phyloP scores from a whole-genome alignment of 495 filamentous ascomycete species.

The Friedmanniomyces simplex region DNA sequence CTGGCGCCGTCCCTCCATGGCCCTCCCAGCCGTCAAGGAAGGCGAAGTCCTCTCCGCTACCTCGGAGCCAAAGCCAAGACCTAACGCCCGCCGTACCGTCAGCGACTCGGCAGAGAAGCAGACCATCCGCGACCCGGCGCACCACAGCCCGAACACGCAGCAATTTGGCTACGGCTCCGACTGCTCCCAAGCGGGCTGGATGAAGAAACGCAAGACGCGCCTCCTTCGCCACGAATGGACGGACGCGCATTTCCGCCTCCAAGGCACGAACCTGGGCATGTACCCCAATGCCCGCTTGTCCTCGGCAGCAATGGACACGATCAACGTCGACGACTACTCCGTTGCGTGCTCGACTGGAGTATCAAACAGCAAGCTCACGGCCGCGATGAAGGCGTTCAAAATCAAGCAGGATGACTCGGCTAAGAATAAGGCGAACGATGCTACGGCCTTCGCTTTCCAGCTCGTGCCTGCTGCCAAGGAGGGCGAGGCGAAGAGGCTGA shows the following conservation, averaged over 20 bases:
- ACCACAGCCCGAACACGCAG: conserved; percentile 5
- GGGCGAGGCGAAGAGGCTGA: conserved; percentile 32
- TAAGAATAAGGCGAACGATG: conserved; percentile 30
- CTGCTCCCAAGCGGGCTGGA: conserved; percentile 65
- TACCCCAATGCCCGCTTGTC: conserved; percentile 51
- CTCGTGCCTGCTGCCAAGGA: conserved; percentile 60
- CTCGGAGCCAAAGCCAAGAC: background rate
- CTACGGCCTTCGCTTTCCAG: conserved; percentile 78
- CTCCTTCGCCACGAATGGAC: conserved; percentile 92
- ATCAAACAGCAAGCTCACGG: conserved; percentile 64
- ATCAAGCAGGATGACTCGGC: conserved; percentile 43
- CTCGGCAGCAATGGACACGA: conserved; percentile 59
- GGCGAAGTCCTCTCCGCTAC: conserved; percentile 34
- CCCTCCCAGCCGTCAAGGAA: conserved; percentile 47
- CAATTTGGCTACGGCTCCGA: conserved; percentile 24
- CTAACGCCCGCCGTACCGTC: background rate
- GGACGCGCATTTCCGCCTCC: conserved; percentile 75
- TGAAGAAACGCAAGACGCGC: conserved; percentile 88
- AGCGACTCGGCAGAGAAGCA: background rate
- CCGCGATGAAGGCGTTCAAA: conserved; percentile 77
- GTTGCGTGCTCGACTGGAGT: conserved; percentile 76
- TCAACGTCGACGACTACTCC: conserved; percentile 92
- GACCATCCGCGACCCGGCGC: conserved; percentile 6
- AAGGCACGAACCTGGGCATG: conserved; percentile 76
- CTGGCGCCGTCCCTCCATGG: conserved; percentile 46